These are phyloP conservation scores for Fallopia convolvulus DNA, from an alignment of 148 eudicot genomes.

Conservation along the genomic window DNA sequence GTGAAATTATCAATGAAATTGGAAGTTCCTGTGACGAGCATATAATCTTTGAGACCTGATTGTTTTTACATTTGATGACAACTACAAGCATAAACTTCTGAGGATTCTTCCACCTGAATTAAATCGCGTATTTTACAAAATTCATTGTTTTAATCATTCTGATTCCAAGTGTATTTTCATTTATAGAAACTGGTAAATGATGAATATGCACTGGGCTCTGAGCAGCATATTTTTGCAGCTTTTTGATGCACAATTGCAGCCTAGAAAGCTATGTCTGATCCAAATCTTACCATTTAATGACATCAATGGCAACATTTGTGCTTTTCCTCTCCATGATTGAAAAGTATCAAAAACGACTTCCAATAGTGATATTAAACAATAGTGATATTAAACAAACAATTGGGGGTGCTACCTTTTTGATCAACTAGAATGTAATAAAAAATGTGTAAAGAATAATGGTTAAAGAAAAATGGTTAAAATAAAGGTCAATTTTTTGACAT, in stretches of 20 bases:
- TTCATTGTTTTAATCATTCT: not conserved
- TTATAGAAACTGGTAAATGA: conserved; percentile 12
- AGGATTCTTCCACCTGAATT: conserved; percentile 11
- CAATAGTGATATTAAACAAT: too few species aligned
- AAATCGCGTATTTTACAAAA: too few species aligned
- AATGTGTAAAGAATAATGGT: too few species aligned
- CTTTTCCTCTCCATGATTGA: too few species aligned
- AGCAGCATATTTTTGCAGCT: conserved; percentile 1
- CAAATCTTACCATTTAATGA: too few species aligned
- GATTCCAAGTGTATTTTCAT: not conserved
- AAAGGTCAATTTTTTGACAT: too few species aligned
- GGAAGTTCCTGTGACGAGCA: conserved; percentile 22
- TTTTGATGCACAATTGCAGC: conserved; percentile 34
- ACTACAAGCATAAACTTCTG: conserved; percentile 29
- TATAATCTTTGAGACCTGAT: conserved; percentile 41
- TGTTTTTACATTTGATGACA: conserved; percentile 27
- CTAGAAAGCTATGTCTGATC: conserved; percentile 31
- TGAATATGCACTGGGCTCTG: conserved; percentile 43
- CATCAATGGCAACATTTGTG: too few species aligned
- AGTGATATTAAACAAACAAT: too few species aligned
- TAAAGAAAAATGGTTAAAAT: too few species aligned
- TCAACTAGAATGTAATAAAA: too few species aligned
- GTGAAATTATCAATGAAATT: not conserved
- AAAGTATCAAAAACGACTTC: too few species aligned
- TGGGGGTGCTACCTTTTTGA: too few species aligned